A percentile compares a stretch with the other conserved stretches of the same genome.
These are phyloP conservation scores for Trametes coccinea DNA, from an alignment of 768 basidiomycete species.

Conservation along the genomic window DNA sequence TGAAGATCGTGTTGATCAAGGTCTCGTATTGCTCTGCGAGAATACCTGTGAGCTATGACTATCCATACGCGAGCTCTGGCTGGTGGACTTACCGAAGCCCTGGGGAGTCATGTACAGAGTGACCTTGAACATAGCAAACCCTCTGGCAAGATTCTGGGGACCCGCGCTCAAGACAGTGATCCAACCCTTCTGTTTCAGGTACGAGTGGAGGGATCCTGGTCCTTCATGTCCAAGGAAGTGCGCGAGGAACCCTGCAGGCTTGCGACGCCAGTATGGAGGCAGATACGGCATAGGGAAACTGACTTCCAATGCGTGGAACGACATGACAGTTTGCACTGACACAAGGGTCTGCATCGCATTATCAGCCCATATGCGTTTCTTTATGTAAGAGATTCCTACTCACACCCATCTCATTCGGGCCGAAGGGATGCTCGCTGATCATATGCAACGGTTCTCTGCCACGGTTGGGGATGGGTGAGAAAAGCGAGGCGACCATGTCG, in stretches of 20 bases:
- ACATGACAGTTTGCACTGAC: constrained; percentile 86
- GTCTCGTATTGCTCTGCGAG: constrained; percentile 69
- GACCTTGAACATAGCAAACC: constrained; percentile 90
- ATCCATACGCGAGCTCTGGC: too few relatives aligned
- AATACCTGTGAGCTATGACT: constrained; percentile 2
- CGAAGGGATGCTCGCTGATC: constrained; percentile 75
- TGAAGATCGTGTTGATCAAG: constrained; percentile 69
- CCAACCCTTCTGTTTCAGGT: constrained; percentile 90
- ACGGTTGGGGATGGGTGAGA: constrained; percentile 72
- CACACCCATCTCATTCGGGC: constrained; percentile 69
- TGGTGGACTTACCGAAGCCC: constrained; percentile 70
- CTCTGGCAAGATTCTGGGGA: constrained; percentile 68
- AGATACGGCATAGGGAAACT: constrained; percentile 78
- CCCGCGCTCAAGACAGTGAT: constrained; percentile 72
- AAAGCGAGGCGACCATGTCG: constrained; percentile 58
- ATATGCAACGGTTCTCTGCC: constrained; percentile 59
- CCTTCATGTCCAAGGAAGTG: constrained; percentile 94
- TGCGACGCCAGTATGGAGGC: constrained; percentile 70
- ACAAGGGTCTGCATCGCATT: constrained; percentile 61
- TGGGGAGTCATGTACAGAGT: constrained; percentile 77
- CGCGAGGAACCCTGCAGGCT: constrained; percentile 73
- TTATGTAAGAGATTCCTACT: constrained; percentile 31
- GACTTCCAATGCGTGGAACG: constrained; percentile 80
- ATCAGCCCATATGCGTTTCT: constrained; percentile 2
- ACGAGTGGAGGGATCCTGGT: constrained; percentile 86